A percentile compares a stretch with the other conserved stretches of the same genome.
These are phyloP conservation scores for Trichophyton benhamiae DNA, from an alignment of 2,329 filamentous ascomycete genomes.

Conservation along the genomic window DNA sequence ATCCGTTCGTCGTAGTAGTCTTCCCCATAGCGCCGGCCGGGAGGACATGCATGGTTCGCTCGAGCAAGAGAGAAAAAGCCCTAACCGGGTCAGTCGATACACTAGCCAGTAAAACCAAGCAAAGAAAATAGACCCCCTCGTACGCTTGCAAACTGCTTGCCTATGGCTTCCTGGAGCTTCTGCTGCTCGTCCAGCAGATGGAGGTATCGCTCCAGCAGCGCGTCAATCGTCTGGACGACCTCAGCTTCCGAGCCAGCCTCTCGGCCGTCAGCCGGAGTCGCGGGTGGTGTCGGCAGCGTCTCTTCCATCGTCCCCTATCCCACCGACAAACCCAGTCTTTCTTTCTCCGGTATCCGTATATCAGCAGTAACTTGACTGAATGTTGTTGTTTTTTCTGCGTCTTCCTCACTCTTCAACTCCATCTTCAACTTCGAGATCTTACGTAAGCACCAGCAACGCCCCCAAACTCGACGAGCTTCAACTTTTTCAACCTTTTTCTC, in stretches of 20 bases:
- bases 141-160: constrained; percentile 31
- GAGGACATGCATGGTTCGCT: constrained; percentile 36
- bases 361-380: background rate
- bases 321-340: background rate
- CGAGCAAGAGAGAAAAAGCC: constrained; percentile 39
- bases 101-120: background rate
- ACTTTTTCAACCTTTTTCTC: too few relatives aligned
- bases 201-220: constrained; percentile 33
- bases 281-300: constrained; percentile 11
- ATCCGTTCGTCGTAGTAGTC: constrained; percentile 41
- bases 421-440: background rate
- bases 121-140: background rate
- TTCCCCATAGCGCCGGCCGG: constrained; percentile 35
- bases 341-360: too few relatives aligned
- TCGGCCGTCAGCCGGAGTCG: constrained; percentile 12
- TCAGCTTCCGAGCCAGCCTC: constrained; percentile 16
- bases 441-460: background rate
- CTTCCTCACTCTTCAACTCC: background rate
- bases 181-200: constrained; percentile 33
- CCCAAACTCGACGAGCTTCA: background rate
- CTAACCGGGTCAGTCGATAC: constrained; percentile 18
- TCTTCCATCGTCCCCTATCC: constrained; percentile 4
- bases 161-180: constrained; percentile 27
- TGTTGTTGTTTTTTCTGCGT: background rate
- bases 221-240: constrained; percentile 27